These are phyloP conservation scores for Silene vulgaris DNA, from an alignment of 179 eudicot species.

Conservation along the genomic window DNA sequence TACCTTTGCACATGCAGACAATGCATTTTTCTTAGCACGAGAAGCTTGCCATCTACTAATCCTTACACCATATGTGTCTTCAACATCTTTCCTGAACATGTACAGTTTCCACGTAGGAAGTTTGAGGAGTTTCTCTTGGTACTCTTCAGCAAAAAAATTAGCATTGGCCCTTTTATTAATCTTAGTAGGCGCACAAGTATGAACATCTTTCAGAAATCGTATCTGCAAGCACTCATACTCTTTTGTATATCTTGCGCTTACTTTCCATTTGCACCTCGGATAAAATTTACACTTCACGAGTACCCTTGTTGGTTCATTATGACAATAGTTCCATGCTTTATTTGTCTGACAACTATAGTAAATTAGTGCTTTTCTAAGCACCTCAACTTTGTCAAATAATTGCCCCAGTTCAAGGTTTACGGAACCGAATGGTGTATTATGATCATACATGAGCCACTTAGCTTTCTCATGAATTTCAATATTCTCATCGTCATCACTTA, in stretches of 20 bases:
- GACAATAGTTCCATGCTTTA: neutral
- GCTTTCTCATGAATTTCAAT: no score
- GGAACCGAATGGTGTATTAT: constrained; percentile 2
- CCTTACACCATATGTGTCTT: constrained; percentile 10
- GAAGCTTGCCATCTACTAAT: constrained; percentile 9
- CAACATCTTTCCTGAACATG: neutral
- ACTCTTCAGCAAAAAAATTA: constrained; percentile 7
- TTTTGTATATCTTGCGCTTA: constrained; percentile 7
- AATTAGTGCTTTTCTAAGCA: constrained; percentile 11
- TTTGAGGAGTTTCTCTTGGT: constrained; percentile 17
- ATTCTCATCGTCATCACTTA: neutral
- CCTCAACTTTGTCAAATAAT: neutral
- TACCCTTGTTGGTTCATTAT: neutral
- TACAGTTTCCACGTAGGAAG: constrained; percentile 16
- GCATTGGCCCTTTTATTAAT: neutral
- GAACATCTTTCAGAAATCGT: neutral
- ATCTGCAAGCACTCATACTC: constrained; percentile 1
- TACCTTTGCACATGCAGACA: constrained; percentile 6
- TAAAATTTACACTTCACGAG: constrained; percentile 3
- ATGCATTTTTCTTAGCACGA: neutral
- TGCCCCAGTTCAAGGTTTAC: neutral
- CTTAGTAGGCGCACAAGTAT: no score
- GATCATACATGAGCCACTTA: neutral
- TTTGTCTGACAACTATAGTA: constrained; percentile 7
- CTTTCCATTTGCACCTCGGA: neutral